Percentiles rank a stretch among this genome's conserved stretches.
Evolutionary conservation across 768 basidiomycete genomes (phyloP).

Genomic region (Kwoniella dejecticola): DNA sequence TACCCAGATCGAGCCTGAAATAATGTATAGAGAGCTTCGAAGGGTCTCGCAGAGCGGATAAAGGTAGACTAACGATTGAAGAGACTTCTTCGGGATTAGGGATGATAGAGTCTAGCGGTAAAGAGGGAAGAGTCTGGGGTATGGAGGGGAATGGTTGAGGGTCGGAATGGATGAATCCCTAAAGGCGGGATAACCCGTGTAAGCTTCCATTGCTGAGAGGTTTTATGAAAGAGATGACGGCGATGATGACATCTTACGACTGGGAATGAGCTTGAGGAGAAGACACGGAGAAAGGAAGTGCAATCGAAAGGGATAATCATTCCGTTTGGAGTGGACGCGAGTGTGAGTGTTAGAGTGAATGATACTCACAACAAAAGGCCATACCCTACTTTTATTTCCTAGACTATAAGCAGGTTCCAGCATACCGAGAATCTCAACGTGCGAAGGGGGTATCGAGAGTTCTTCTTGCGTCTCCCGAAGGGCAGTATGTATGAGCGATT

Average conservation of each 20-base stretch:
- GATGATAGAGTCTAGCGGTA: slow-evolving; percentile 28
- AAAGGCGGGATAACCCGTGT: not conserved
- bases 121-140: slow-evolving; percentile 25
- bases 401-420: slow-evolving; percentile 47
- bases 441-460: slow-evolving; percentile 28
- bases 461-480: slow-evolving; percentile 46
- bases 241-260: not conserved
- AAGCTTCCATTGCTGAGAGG: not conserved
- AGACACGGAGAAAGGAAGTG: not conserved
- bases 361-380: slow-evolving; percentile 49
- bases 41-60: slow-evolving; percentile 24
- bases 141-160: slow-evolving; percentile 5
- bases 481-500: slow-evolving; percentile 29
- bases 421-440: slow-evolving; percentile 43
- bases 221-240: not conserved
- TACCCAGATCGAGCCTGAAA: slow-evolving; percentile 29
- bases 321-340: too few species aligned
- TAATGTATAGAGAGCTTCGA: slow-evolving; percentile 30
- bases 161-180: slow-evolving; percentile 33
- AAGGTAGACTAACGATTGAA: slow-evolving; percentile 40
- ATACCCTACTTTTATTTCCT: slow-evolving; percentile 47
- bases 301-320: too few species aligned
- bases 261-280: not conserved
- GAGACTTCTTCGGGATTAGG: slow-evolving; percentile 46
- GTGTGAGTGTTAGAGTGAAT: not conserved